Conservation (phyloP, 176 grass and related monocot species). For the Thalia dealbata region DNA sequence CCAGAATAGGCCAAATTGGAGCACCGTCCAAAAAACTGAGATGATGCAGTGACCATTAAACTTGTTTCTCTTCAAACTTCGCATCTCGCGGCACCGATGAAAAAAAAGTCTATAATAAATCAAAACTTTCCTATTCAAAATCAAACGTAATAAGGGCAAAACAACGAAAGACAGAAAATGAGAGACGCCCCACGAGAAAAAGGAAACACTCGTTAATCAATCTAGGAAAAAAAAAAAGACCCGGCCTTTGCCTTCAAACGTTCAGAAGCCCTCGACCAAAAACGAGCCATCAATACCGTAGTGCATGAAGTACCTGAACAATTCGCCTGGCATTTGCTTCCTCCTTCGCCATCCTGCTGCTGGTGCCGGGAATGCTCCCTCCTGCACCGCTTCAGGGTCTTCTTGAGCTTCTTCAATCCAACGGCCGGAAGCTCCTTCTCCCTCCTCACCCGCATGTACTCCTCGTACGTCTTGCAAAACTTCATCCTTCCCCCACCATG, state of each 20-base stretch:
- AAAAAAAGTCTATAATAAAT: no score
- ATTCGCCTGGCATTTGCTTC: slow-evolving; percentile 26
- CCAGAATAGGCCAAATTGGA: no score
- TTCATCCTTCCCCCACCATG: slow-evolving; percentile 38
- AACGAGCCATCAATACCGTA: neutral
- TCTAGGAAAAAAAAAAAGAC: neutral
- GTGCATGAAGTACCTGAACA: slow-evolving; percentile 36
- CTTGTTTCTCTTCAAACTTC: no score
- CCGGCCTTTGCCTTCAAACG: neutral
- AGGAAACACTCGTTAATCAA: neutral
- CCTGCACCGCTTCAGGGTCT: slow-evolving; percentile 66
- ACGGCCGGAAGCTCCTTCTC: slow-evolving; percentile 60
- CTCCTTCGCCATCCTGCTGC: neutral
- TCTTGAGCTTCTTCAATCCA: slow-evolving; percentile 78
- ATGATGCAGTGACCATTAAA: no score
- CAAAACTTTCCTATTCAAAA: no score
- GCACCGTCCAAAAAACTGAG: no score
- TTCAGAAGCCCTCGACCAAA: neutral
- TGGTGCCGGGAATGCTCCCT: slow-evolving; percentile 16
- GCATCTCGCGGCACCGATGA: no score
- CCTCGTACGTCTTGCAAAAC: slow-evolving; percentile 76
- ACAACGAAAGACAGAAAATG: neutral
- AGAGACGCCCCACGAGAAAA: neutral
- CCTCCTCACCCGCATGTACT: slow-evolving; percentile 50
- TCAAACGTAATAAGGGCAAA: neutral